These are phyloP conservation scores for Magnusiomyces suaveolens DNA, from an alignment of 1,139 yeast genomes.

Conservation along the genomic window DNA sequence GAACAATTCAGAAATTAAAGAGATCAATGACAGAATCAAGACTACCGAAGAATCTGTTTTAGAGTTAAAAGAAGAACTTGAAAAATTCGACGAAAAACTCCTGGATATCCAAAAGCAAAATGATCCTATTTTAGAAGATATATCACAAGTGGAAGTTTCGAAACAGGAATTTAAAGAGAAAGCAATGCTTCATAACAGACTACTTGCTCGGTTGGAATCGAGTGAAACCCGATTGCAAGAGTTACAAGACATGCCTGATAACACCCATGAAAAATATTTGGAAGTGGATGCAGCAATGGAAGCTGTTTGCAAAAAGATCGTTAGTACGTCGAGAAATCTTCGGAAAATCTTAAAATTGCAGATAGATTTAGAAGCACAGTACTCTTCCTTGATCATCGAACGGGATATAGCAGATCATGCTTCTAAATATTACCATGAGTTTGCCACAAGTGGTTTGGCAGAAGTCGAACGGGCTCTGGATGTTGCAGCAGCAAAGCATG, in stretches of 20 bases:
- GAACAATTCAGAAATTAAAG: slow-evolving; percentile 4
- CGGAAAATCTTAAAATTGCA: not conserved
- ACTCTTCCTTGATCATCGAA: not conserved
- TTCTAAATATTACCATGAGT: not conserved
- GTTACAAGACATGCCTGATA: not conserved
- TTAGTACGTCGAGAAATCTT: not conserved
- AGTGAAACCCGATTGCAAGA: not conserved
- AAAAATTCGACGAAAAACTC: not conserved
- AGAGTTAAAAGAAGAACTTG: not conserved
- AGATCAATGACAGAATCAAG: not conserved
- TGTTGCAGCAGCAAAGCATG: slow-evolving; percentile 17
- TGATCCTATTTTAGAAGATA: not conserved
- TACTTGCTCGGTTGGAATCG: not conserved
- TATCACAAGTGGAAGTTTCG: not conserved
- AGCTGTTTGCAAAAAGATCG: not conserved
- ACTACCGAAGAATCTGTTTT: not conserved
- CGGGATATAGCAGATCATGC: slow-evolving; percentile 6
- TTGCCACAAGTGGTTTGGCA: slow-evolving; percentile 15
- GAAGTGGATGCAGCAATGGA: slow-evolving; percentile 4
- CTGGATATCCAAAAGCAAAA: not conserved
- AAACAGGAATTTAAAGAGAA: not conserved
- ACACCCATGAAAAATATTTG: not conserved
- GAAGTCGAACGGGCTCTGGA: slow-evolving; percentile 18
- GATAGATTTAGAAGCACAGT: not conserved
- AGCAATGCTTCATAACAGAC: not conserved